phyloP scores from a whole-genome alignment of 2,329 filamentous ascomycete genomes.

The Beauveria australis region DNA sequence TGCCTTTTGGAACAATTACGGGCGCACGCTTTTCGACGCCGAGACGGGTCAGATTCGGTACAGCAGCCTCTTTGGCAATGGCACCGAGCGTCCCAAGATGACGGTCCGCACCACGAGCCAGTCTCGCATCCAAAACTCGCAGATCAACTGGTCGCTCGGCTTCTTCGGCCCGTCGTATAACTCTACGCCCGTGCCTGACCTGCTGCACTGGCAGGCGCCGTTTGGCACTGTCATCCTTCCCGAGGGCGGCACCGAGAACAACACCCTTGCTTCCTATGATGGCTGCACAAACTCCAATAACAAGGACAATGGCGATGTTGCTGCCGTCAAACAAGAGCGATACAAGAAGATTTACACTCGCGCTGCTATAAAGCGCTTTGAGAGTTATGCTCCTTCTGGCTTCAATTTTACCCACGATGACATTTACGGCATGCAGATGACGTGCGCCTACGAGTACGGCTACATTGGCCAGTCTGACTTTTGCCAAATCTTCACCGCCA shows the following conservation, averaged over 20 bases:
- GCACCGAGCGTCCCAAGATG: conserved; percentile 37
- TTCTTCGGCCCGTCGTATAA: conserved; percentile 42
- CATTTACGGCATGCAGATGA: conserved; percentile 41
- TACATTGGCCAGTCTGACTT: conserved; percentile 48
- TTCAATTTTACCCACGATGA: conserved; percentile 42
- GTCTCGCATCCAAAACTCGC: conserved; percentile 45
- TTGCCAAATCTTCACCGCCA: conserved; percentile 58
- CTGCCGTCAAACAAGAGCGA: conserved; percentile 31
- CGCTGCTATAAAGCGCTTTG: conserved; percentile 35
- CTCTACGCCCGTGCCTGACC: conserved; percentile 25
- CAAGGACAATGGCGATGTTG: conserved; percentile 25
- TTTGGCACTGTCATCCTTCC: conserved; percentile 53
- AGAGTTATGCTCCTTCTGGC: conserved; percentile 35
- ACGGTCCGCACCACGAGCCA: conserved; percentile 46
- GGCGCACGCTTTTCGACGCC: conserved; percentile 43
- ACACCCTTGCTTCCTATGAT: conserved; percentile 46
- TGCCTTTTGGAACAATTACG: conserved; percentile 46
- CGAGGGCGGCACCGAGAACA: conserved; percentile 57
- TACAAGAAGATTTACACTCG: conserved; percentile 39
- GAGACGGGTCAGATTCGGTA: conserved; percentile 38
- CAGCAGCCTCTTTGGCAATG: conserved; percentile 35
- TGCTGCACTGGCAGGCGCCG: conserved; percentile 31
- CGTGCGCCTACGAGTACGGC: conserved; percentile 46
- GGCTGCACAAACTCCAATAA: conserved; percentile 35
- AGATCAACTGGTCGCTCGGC: conserved; percentile 43